These are phyloP conservation scores for Pseudopyricularia javanii DNA, from an alignment of 2,329 filamentous ascomycete species.

Conservation along the genomic window DNA sequence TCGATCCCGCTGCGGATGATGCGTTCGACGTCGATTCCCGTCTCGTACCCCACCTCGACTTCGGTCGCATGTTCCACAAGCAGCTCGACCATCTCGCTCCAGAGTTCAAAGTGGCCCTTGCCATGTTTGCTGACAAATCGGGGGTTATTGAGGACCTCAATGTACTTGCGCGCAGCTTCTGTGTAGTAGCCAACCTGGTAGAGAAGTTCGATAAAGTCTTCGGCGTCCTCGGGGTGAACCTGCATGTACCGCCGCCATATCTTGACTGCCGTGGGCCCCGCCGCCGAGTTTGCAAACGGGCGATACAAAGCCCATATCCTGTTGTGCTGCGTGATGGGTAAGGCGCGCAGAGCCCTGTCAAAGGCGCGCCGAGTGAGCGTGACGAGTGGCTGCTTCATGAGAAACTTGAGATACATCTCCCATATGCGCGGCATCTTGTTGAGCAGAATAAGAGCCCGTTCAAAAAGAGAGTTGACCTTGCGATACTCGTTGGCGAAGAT, in stretches of 20 bases:
- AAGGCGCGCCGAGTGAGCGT: conserved; percentile 80
- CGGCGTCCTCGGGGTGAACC: conserved; percentile 85
- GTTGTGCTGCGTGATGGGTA: conserved; percentile 91
- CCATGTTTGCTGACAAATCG: conserved; percentile 85
- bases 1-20: conserved; percentile 88
- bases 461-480: conserved; percentile 92
- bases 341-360: conserved; percentile 78
- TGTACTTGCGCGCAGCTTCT: conserved; percentile 83
- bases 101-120: conserved; percentile 91
- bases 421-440: conserved; percentile 99
- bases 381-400: conserved; percentile 83
- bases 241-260: conserved; percentile 97
- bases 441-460: conserved; percentile 79
- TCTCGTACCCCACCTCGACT: conserved; percentile 68
- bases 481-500: conserved; percentile 68
- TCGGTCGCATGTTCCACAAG: conserved; percentile 83
- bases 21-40: conserved; percentile 77
- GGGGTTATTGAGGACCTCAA: conserved; percentile 81
- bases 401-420: conserved; percentile 92
- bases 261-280: conserved; percentile 79
- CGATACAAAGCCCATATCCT: conserved; percentile 89
- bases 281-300: conserved; percentile 81
- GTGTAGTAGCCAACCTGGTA: conserved; percentile 73
- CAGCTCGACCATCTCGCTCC: conserved; percentile 94
- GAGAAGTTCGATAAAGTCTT: conserved; percentile 89